Evolutionary conservation across 257 asterid genomes (phyloP).

Genomic region (Paulownia fortunei): DNA sequence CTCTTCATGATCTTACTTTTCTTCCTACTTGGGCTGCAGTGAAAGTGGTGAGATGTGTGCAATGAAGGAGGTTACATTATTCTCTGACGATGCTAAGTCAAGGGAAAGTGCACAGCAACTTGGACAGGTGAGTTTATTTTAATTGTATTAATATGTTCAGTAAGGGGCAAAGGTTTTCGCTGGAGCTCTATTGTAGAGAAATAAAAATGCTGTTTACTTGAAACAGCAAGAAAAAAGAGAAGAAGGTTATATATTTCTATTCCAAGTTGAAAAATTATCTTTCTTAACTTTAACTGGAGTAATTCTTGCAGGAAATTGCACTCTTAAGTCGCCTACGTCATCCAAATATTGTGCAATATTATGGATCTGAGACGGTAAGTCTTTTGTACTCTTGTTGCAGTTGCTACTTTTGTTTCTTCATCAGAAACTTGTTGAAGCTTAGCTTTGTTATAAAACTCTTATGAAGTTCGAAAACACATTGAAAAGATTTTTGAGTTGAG

Average conservation of each 20-base stretch:
- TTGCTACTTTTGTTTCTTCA: conserved; percentile 11
- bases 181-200: conserved; percentile 21
- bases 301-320: conserved; percentile 58
- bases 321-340: conserved; percentile 63
- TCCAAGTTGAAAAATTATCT: background rate
- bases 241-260: background rate
- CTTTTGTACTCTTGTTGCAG: conserved; percentile 17
- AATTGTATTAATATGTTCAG: conserved; percentile 2
- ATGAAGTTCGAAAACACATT: conserved; percentile 7
- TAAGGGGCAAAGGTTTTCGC: background rate
- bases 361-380: conserved; percentile 69
- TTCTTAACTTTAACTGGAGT: conserved; percentile 22
- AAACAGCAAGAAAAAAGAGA: background rate
- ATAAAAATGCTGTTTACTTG: background rate
- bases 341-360: conserved; percentile 75
- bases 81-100: conserved; percentile 56
- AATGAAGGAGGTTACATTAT: conserved; percentile 72
- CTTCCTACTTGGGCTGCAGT: conserved; percentile 43
- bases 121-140: conserved; percentile 51
- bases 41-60: conserved; percentile 86
- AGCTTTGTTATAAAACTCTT: background rate
- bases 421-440: conserved; percentile 7
- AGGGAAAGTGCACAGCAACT: conserved; percentile 62
- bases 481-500: background rate
- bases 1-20: conserved; percentile 11